Base-by-base conservation (phyloP, 2,329 filamentous ascomycete species). In the Penicillium sp. region DNA sequence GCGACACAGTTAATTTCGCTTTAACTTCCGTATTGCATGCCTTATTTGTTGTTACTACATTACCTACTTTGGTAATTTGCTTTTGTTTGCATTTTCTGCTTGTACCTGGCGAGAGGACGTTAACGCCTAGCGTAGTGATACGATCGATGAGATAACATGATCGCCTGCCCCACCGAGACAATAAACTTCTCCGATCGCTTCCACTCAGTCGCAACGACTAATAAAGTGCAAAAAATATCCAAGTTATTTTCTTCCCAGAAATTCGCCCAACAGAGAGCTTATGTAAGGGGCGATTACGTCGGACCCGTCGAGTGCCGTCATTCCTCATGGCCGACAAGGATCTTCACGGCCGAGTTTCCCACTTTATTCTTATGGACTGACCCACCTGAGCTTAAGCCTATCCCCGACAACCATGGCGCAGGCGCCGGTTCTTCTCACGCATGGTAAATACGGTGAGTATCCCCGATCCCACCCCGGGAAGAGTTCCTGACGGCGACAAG, bases 381-480 rank as follows among this genome's bases (percentile, higher is more conserved):
- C 20, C 3, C 30, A 4, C 27, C 3, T 31, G 13, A 38, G 8
- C 25, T 6, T 9, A 20, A 11, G 16, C 6, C 2, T n/a, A n/a
- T 16, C 16, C 22, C 13, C 10, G 3, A 30, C 28, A 45, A 24
- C 22, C 48, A 58, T 58, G 56, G 46, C 46, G 22, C 46, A 40
- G 27, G 33, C 41, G 20, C 39, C 42, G 18, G 41, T 56, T 24
- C 45, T 43, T 20, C 49, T 58, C 24, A 54, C 51, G 11, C 54
- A 56, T n/a, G 56, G 56, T 44, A 54, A 33, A 49, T 36, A 48
- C n/a, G 47, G 56, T 57, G 30, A 18, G 49, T 42, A 20, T 4
- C 33, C 13, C 35, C 25, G n/a, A 22, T 11, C 22, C 25, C 18
- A 13, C 8, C 30, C 11, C 13, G 8, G 9, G 7, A 11, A 18